Evolutionary conservation across 257 asterid genomes (phyloP).

Genomic region (Paulownia fortunei): DNA sequence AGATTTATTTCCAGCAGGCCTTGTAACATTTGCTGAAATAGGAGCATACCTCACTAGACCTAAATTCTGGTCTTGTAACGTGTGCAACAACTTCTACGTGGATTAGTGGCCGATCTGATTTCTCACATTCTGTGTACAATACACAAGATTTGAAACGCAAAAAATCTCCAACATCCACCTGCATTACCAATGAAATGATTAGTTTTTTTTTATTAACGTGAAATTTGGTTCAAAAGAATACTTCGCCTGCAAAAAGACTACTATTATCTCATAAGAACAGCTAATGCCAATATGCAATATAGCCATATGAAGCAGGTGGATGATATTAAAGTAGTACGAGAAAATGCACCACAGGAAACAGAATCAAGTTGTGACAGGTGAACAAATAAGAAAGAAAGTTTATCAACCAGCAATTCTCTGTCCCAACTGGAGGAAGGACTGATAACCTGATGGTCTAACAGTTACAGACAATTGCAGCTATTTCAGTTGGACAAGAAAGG

Average conservation of each 20-base stretch:
- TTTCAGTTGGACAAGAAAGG: background rate
- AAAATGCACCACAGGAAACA: slow-evolving; percentile 13
- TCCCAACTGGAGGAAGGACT: background rate
- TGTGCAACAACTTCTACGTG: slow-evolving; percentile 91
- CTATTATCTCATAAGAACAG: background rate
- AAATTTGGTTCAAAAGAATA: background rate
- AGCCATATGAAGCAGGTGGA: background rate
- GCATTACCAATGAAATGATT: slow-evolving; percentile 24
- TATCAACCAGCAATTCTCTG: no score
- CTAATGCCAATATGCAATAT: background rate
- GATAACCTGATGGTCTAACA: background rate
- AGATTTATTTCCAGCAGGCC: background rate
- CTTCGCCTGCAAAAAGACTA: background rate
- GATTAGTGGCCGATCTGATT: slow-evolving; percentile 74
- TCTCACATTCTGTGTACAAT: slow-evolving; percentile 76
- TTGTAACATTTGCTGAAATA: no score
- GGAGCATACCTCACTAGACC: slow-evolving; percentile 88
- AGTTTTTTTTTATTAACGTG: background rate
- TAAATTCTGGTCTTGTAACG: slow-evolving; percentile 91
- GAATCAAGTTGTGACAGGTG: background rate
- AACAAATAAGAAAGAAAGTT: background rate
- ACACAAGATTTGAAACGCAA: slow-evolving; percentile 89
- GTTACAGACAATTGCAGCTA: background rate
- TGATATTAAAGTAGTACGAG: background rate
- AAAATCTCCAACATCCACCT: slow-evolving; percentile 99